A percentile compares a stretch with the other conserved stretches of the same genome.
phyloP scores from a whole-genome alignment of 306 rosid genomes.

The Ormosia emarginata region DNA sequence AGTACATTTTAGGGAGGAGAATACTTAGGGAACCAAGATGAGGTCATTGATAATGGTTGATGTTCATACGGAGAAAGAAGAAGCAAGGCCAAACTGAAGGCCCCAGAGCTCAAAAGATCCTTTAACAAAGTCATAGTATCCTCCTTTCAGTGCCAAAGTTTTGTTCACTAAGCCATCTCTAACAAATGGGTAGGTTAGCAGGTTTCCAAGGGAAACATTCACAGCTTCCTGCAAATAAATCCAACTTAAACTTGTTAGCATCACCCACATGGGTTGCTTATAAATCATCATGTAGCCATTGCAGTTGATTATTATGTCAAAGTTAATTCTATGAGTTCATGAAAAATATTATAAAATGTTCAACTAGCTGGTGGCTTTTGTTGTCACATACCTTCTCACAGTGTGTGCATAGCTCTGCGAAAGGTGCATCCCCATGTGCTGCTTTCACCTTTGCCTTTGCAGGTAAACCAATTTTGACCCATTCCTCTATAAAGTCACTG shows the following conservation, averaged over 20 bases:
- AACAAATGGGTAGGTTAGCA: conserved; percentile 91
- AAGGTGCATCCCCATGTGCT: conserved; percentile 24
- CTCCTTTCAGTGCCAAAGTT: conserved; percentile 78
- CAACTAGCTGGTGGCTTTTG: not conserved
- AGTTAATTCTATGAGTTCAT: not conserved
- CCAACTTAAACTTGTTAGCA: conserved; percentile 4
- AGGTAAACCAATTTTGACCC: conserved; percentile 74
- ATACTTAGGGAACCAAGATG: conserved; percentile 48
- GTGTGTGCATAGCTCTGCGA: conserved; percentile 55
- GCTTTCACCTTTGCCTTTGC: conserved; percentile 75
- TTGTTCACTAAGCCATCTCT: conserved; percentile 87
- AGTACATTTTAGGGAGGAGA: conserved; percentile 44
- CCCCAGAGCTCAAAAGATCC: conserved; percentile 91
- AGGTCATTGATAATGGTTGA: conserved; percentile 44
- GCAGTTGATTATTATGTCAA: not conserved
- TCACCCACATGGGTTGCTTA: not conserved
- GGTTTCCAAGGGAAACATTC: conserved; percentile 75
- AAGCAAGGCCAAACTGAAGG: conserved; percentile 71
- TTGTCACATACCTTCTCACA: conserved; percentile 75
- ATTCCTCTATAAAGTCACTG: conserved; percentile 90
- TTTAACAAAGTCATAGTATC: conserved; percentile 81
- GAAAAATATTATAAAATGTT: not conserved
- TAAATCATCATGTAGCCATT: not conserved
- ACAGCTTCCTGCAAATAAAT: conserved; percentile 79
- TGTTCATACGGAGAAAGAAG: conserved; percentile 87